These are phyloP conservation scores for Calonectria naviculata DNA, from an alignment of 2,329 filamentous ascomycete species.

Conservation along the genomic window DNA sequence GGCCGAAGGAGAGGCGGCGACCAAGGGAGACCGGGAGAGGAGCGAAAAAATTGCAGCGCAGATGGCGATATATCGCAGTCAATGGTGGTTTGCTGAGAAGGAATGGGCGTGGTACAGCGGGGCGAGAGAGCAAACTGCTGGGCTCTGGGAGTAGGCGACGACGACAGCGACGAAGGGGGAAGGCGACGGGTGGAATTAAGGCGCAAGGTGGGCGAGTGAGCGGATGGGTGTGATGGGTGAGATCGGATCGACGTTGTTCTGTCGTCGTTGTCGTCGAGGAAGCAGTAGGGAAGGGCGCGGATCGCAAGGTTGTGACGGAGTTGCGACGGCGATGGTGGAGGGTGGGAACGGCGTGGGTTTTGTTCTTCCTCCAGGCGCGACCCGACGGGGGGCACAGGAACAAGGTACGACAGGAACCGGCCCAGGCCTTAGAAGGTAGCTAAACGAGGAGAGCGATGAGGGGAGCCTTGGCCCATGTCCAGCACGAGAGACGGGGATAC, in stretches of 20 bases:
- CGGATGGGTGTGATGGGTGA: not conserved
- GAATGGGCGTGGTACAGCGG: not conserved
- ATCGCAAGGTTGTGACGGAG: conserved; percentile 14
- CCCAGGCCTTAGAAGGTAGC: not conserved
- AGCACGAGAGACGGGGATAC: not conserved
- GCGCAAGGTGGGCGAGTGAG: not conserved
- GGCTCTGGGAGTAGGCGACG: not conserved
- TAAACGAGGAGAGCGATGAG: conserved; percentile 6
- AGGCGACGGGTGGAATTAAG: not conserved
- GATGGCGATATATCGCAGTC: not conserved
- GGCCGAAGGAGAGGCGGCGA: not conserved
- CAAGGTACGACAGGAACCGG: not conserved
- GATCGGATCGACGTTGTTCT: not conserved
- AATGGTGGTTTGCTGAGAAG: not conserved
- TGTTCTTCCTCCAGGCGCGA: conserved; percentile 3
- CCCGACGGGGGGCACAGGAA: conserved; percentile 1
- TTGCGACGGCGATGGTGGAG: conserved; percentile 11
- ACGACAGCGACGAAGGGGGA: not conserved
- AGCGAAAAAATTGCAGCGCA: conserved; percentile 1
- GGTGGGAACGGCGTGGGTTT: conserved; percentile 18
- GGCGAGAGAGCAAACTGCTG: not conserved
- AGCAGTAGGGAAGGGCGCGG: conserved; percentile 2
- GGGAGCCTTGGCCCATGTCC: not conserved
- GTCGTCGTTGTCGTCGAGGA: not conserved
- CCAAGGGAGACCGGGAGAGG: not conserved